phyloP scores from a whole-genome alignment of 2,329 filamentous ascomycete genomes.

The Mollisia scopiformis region DNA sequence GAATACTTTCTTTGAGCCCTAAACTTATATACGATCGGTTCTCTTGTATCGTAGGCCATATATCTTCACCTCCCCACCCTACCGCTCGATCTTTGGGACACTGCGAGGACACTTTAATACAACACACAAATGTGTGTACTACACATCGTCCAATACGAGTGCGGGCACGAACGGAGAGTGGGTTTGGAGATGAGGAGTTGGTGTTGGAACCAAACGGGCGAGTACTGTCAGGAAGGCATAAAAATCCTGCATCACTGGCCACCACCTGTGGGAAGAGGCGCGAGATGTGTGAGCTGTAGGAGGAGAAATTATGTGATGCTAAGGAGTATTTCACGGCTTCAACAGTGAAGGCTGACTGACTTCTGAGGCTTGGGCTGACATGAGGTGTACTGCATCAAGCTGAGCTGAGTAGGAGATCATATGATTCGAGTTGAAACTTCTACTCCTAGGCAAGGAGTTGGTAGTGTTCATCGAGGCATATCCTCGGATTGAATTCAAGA shows the following conservation, averaged over 20 bases:
- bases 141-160: not conserved
- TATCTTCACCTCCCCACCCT: not conserved
- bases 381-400: not conserved
- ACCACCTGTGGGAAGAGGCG: not conserved
- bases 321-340: not conserved
- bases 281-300: not conserved
- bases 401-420: not conserved
- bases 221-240: not conserved
- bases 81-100: not conserved
- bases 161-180: not conserved
- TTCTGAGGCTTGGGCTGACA: not conserved
- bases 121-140: not conserved
- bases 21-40: no score
- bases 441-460: no score
- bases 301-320: not conserved
- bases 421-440: not conserved
- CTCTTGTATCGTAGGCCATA: not conserved
- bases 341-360: no score
- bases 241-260: not conserved
- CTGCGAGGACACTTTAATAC: not conserved
- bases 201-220: not conserved
- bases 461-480: no score
- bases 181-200: not conserved
- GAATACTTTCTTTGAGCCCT: not conserved
- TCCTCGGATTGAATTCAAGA: no score